These are phyloP conservation scores for Populus tomentosa DNA, from an alignment of 441 rosid genomes.

Conservation along the genomic window DNA sequence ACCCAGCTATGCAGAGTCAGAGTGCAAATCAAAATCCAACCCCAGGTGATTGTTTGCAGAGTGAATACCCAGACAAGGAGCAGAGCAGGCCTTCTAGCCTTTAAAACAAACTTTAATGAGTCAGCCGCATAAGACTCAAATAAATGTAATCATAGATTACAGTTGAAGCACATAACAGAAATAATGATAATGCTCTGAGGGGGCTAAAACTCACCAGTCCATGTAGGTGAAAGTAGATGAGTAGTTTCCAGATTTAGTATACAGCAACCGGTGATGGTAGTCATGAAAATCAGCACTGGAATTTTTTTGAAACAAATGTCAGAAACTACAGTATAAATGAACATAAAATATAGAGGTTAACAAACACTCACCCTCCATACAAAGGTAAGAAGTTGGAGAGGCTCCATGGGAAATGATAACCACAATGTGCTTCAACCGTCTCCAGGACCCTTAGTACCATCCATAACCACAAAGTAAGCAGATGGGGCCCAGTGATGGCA, in stretches of 20 bases:
- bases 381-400: constrained; percentile 83
- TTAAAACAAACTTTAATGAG: not conserved
- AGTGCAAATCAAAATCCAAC: not conserved
- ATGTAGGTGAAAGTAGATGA: constrained; percentile 90
- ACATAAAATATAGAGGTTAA: not conserved
- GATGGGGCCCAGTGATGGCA: constrained; percentile 93
- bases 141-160: not conserved
- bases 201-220: constrained; percentile 70
- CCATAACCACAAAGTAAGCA: constrained; percentile 92
- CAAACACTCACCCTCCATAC: constrained; percentile 80
- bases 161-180: constrained; percentile 1
- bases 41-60: not conserved
- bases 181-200: not conserved
- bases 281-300: constrained; percentile 94
- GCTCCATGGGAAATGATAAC: constrained; percentile 99
- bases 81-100: not conserved
- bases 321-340: constrained; percentile 3
- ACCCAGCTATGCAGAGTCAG: not conserved
- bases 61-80: not conserved
- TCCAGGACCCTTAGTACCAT: constrained; percentile 92
- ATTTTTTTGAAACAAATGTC: constrained; percentile 6
- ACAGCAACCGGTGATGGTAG: constrained; percentile 91
- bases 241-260: constrained; percentile 96
- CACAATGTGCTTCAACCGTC: constrained; percentile 98
- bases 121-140: not conserved